A percentile compares a stretch with the other conserved stretches of the same genome.
Conservation (phyloP, 2,329 filamentous ascomycete species). For the Fusarium nurragi region DNA sequence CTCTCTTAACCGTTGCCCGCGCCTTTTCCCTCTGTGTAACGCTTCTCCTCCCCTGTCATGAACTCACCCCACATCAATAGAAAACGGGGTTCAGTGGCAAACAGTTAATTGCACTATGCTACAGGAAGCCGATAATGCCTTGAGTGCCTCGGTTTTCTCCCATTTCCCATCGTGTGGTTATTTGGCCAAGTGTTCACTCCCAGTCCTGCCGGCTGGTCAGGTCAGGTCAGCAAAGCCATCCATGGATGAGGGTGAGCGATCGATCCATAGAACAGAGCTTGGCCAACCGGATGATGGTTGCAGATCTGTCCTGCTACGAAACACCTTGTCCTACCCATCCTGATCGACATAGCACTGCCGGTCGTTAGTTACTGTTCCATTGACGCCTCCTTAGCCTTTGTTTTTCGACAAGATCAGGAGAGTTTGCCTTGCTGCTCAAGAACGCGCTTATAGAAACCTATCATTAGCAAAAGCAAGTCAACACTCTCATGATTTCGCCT, state of each 20-base stretch:
- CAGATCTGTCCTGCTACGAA: slow-evolving; percentile 36
- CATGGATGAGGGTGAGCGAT: slow-evolving; percentile 14
- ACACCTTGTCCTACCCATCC: slow-evolving; percentile 15
- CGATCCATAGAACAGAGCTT: slow-evolving; percentile 29
- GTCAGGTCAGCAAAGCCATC: slow-evolving; percentile 11
- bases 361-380: slow-evolving; percentile 8
- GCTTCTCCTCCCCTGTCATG: slow-evolving; percentile 27
- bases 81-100: slow-evolving; percentile 33
- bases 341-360: slow-evolving; percentile 16
- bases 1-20: slow-evolving; percentile 22
- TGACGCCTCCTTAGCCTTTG: background rate
- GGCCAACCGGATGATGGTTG: slow-evolving; percentile 27
- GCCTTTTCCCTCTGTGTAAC: slow-evolving; percentile 31
- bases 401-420: background rate
- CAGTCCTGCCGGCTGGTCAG: background rate
- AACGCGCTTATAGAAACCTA: background rate
- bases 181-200: slow-evolving; percentile 1
- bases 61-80: slow-evolving; percentile 38
- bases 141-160: slow-evolving; percentile 2
- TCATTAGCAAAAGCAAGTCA: background rate
- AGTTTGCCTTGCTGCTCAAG: background rate
- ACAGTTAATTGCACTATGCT: slow-evolving; percentile 16
- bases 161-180: slow-evolving; percentile 8
- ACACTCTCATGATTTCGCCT: background rate
- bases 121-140: slow-evolving; percentile 10